These are phyloP conservation scores for Coprinopsis cinerea DNA, from an alignment of 768 basidiomycete species.

Conservation along the genomic window DNA sequence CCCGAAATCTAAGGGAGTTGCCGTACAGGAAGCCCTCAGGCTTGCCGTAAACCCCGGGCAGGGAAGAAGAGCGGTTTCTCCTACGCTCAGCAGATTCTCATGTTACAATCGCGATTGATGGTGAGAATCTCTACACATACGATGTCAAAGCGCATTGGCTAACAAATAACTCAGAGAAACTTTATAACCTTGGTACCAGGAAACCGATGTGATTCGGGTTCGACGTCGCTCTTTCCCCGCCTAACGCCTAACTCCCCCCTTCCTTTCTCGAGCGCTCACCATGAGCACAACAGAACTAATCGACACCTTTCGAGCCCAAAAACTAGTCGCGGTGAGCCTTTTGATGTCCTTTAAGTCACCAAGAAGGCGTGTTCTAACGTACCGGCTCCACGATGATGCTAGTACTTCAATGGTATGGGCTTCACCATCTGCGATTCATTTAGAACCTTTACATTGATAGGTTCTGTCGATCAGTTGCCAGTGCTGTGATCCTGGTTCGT, in stretches of 20 bases:
- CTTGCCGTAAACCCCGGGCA: too few species aligned
- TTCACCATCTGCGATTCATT: too few species aligned
- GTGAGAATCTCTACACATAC: too few species aligned
- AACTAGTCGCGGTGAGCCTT: constrained; percentile 1
- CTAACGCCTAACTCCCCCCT: neutral
- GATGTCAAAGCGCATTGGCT: too few species aligned
- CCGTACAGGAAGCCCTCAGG: too few species aligned
- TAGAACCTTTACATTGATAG: too few species aligned
- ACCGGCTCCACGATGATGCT: neutral
- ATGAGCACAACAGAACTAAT: neutral
- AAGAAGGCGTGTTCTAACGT: neutral
- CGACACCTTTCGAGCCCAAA: constrained; percentile 1
- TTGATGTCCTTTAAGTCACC: neutral
- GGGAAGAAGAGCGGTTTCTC: too few species aligned
- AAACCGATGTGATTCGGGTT: neutral
- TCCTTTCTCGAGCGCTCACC: neutral
- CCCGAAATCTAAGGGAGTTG: too few species aligned
- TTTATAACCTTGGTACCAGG: neutral
- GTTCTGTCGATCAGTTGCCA: too few species aligned
- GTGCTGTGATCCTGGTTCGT: constrained; percentile 5
- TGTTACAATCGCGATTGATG: too few species aligned
- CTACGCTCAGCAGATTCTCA: too few species aligned
- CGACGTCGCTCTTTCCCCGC: neutral
- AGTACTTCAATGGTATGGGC: constrained; percentile 6
- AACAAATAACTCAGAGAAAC: neutral